These are phyloP conservation scores for Tetracladium setigerum DNA, from an alignment of 495 filamentous ascomycete genomes.

Conservation along the genomic window DNA sequence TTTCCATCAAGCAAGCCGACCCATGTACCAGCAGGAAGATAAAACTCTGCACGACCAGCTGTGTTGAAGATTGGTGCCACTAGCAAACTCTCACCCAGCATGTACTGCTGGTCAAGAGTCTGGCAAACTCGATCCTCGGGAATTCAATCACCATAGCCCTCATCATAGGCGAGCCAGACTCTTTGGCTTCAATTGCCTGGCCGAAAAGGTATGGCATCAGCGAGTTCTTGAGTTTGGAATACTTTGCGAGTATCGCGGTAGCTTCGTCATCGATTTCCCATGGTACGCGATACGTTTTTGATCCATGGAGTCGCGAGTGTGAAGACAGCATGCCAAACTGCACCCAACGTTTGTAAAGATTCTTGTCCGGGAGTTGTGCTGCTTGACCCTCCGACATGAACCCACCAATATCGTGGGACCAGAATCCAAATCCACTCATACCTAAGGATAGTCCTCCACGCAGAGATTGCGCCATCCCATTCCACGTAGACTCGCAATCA, in stretches of 20 bases:
- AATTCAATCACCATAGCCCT: slow-evolving; percentile 38
- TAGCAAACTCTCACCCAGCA: slow-evolving; percentile 35
- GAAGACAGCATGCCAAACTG: background rate
- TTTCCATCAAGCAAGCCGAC: slow-evolving; percentile 15
- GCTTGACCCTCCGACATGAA: background rate
- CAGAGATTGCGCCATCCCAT: slow-evolving; percentile 30
- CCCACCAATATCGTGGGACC: background rate
- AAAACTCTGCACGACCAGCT: slow-evolving; percentile 33
- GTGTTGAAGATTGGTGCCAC: slow-evolving; percentile 37
- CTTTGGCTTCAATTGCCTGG: slow-evolving; percentile 27
- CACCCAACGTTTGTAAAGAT: background rate
- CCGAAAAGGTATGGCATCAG: slow-evolving; percentile 31
- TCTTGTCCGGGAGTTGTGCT: no score
- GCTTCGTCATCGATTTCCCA: background rate
- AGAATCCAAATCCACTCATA: background rate
- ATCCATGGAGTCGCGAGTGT: background rate
- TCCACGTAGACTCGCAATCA: slow-evolving; percentile 45
- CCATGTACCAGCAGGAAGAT: slow-evolving; percentile 38
- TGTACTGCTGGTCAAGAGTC: slow-evolving; percentile 36
- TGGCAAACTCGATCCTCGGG: slow-evolving; percentile 32
- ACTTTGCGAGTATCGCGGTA: background rate
- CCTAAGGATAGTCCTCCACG: background rate
- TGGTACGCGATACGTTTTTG: background rate
- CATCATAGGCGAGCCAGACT: slow-evolving; percentile 31
- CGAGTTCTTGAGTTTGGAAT: background rate